Evolutionary conservation across 2,329 filamentous ascomycete species (phyloP).

Genomic region (Stemphylium vesicarium): DNA sequence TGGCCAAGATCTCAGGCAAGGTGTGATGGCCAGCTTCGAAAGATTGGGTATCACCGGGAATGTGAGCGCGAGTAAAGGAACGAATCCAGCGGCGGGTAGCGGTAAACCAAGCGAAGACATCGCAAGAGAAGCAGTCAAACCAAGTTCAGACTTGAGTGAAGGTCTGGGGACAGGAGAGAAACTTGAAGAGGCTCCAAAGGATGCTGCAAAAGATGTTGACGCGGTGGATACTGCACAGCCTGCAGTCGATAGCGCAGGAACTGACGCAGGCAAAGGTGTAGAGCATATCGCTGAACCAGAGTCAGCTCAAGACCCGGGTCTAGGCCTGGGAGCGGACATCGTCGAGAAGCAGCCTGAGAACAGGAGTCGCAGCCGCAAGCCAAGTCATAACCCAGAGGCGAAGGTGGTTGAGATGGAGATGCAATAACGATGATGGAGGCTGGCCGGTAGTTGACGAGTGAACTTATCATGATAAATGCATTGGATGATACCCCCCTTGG

Average conservation of each 20-base stretch:
- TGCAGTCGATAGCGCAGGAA: not conserved
- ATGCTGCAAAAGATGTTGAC: not conserved
- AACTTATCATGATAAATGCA: constrained; percentile 3
- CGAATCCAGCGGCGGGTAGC: constrained; percentile 24
- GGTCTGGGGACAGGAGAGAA: not conserved
- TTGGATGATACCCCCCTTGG: constrained; percentile 9
- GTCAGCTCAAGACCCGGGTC: not conserved
- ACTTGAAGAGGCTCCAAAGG: not conserved
- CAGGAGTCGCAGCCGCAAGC: constrained; percentile 22
- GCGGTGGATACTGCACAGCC: not conserved
- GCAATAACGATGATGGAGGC: constrained; percentile 27
- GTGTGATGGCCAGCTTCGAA: constrained; percentile 40
- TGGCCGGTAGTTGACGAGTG: not conserved
- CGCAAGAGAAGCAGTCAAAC: constrained; percentile 13
- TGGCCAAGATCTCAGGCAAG: constrained; percentile 39
- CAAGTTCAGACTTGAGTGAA: constrained; percentile 13
- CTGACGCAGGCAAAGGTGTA: not conserved
- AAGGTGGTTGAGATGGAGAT: constrained; percentile 46
- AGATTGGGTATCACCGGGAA: constrained; percentile 34
- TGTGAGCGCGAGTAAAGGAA: constrained; percentile 13
- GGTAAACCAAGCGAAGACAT: constrained; percentile 19
- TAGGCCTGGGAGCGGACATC: constrained; percentile 12
- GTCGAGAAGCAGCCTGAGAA: constrained; percentile 19
- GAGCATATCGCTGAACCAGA: not conserved
- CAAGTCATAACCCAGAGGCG: constrained; percentile 27